A percentile compares a stretch with the other conserved stretches of the same genome.
These are phyloP conservation scores for Yamadazyma takamatsuzukensis DNA, from an alignment of 805 yeast species.

Conservation along the genomic window DNA sequence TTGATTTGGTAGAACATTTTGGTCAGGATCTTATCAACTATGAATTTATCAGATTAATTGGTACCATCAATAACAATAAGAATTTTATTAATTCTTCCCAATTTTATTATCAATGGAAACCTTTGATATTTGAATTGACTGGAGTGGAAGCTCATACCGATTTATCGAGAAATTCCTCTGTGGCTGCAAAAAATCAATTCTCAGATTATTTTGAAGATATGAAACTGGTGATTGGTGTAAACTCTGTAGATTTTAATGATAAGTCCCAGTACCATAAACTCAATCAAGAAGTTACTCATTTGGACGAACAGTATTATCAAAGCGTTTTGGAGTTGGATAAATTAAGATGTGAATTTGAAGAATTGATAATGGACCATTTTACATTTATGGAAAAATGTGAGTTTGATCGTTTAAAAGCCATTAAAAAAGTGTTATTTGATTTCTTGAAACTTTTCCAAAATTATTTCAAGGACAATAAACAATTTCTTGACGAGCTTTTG, in stretches of 20 bases:
- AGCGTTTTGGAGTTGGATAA: conserved; percentile 59
- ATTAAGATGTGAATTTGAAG: conserved; percentile 71
- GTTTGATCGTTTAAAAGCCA: conserved; percentile 67
- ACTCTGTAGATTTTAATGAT: conserved; percentile 41
- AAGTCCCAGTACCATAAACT: conserved; percentile 50
- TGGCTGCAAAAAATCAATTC: conserved; percentile 12
- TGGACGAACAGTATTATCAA: conserved; percentile 47
- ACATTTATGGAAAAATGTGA: conserved; percentile 82
- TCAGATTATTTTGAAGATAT: conserved; percentile 39
- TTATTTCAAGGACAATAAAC: conserved; percentile 54
- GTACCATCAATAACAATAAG: conserved; percentile 48
- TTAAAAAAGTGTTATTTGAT: conserved; percentile 72
- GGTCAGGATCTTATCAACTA: conserved; percentile 67
- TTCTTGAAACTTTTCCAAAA: conserved; percentile 65
- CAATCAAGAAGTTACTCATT: conserved; percentile 51
- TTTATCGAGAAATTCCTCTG: conserved; percentile 4
- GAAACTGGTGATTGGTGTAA: conserved; percentile 44
- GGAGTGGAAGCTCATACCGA: conserved; percentile 14
- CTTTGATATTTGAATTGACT: conserved; percentile 54
- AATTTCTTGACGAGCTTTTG: conserved; percentile 56
- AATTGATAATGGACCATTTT: conserved; percentile 64
- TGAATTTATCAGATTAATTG: conserved; percentile 64
- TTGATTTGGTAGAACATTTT: conserved; percentile 61
- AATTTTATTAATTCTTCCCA: conserved; percentile 72
- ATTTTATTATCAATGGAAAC: conserved; percentile 78